phyloP scores from a whole-genome alignment of 164 flowering plant species.

The Umbellularia californica region DNA sequence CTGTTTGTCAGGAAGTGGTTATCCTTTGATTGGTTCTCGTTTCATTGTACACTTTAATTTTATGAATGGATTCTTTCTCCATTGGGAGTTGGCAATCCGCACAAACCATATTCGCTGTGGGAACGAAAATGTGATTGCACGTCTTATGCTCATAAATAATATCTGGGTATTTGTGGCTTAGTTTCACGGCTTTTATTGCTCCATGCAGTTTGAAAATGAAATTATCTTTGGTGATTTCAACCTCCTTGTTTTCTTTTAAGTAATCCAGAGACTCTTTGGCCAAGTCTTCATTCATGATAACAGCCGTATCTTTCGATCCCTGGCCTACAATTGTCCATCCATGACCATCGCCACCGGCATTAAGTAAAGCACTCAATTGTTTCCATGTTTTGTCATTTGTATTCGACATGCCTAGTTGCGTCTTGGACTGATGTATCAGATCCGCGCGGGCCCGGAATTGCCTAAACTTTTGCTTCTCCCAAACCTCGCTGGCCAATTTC shows the following conservation, averaged over 20 bases:
- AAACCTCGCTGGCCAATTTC: slow-evolving; percentile 19
- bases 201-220: slow-evolving; percentile 43
- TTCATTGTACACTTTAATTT: slow-evolving; percentile 58
- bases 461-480: slow-evolving; percentile 27
- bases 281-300: slow-evolving; percentile 37
- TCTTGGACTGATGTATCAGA: slow-evolving; percentile 52
- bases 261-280: slow-evolving; percentile 22
- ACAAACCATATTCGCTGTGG: slow-evolving; percentile 52
- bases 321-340: slow-evolving; percentile 59
- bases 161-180: not conserved
- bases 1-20: too few relatives aligned
- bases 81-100: slow-evolving; percentile 59
- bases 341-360: slow-evolving; percentile 39
- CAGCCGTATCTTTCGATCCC: slow-evolving; percentile 38
- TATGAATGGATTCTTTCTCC: slow-evolving; percentile 48
- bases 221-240: slow-evolving; percentile 16
- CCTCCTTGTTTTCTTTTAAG: slow-evolving; percentile 27
- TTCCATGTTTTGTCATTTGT: slow-evolving; percentile 40
- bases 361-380: slow-evolving; percentile 44
- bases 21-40: too few relatives aligned
- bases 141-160: slow-evolving; percentile 33
- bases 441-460: slow-evolving; percentile 48
- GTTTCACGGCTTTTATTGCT: not conserved
- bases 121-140: slow-evolving; percentile 66
- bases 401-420: slow-evolving; percentile 31